Conservation (phyloP, 345 rosid species). For the Syzygium aromaticum region DNA sequence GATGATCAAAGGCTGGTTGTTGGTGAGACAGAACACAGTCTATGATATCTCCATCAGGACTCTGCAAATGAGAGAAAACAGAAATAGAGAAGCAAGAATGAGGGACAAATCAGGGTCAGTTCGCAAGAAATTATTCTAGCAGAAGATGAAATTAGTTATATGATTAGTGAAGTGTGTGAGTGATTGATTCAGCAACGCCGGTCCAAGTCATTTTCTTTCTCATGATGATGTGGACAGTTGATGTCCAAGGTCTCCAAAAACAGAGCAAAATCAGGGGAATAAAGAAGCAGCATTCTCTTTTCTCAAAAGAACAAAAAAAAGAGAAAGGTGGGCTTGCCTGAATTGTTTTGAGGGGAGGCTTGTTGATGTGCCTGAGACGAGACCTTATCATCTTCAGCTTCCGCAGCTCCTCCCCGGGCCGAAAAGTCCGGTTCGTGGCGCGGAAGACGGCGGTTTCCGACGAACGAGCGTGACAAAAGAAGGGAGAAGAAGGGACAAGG, state of each 20-base stretch:
- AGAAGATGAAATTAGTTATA: background rate
- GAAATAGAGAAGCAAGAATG: background rate
- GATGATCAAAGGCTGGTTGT: conserved; percentile 96
- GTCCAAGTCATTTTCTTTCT: background rate
- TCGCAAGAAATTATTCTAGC: background rate
- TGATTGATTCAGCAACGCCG: background rate
- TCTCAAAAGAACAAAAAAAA: background rate
- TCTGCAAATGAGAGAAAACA: conserved; percentile 30
- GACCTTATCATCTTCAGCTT: conserved; percentile 49
- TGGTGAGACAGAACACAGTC: conserved; percentile 72
- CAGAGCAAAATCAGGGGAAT: background rate
- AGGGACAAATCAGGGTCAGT: background rate
- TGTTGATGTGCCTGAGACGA: conserved; percentile 72
- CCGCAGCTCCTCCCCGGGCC: conserved; percentile 51
- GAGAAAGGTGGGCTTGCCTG: conserved; percentile 35
- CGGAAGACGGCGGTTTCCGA: conserved; percentile 20
- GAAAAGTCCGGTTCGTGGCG: conserved; percentile 53
- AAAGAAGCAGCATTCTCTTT: conserved; percentile 1
- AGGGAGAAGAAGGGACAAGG: conserved; percentile 41
- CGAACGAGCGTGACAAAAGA: conserved; percentile 32
- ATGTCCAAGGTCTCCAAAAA: background rate
- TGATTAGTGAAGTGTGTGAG: background rate
- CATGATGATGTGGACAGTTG: background rate
- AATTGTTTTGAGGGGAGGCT: conserved; percentile 75
- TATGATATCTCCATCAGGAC: conserved; percentile 84